These are phyloP conservation scores for Phytophthora agathidicida DNA, from an alignment of 352 stramenopile genomes.

Conservation along the genomic window DNA sequence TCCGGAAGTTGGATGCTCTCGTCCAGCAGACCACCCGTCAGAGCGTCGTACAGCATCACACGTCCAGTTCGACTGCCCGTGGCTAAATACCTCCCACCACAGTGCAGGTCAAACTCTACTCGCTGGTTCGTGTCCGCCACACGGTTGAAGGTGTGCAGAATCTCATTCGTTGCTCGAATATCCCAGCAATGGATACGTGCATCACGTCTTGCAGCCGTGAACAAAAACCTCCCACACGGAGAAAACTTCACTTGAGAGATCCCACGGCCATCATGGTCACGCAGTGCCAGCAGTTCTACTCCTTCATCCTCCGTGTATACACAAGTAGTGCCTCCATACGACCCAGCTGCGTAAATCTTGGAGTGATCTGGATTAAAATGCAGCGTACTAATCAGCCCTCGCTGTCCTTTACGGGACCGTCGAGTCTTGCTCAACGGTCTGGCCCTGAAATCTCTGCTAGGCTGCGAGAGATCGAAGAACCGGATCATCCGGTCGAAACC, in stretches of 20 bases:
- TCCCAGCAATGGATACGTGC: conserved; percentile 86
- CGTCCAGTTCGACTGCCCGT: conserved; percentile 62
- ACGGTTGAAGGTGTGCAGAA: conserved; percentile 67
- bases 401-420: conserved; percentile 67
- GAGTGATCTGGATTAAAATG: conserved; percentile 87
- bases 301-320: conserved; percentile 86
- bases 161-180: conserved; percentile 72
- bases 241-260: conserved; percentile 87
- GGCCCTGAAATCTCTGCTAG: conserved; percentile 61
- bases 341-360: conserved; percentile 87
- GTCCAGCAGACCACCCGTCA: conserved; percentile 57
- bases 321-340: conserved; percentile 81
- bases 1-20: conserved; percentile 53
- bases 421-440: conserved; percentile 70
- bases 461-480: conserved; percentile 80
- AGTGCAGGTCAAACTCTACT: conserved; percentile 81
- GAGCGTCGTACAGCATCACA: conserved; percentile 64
- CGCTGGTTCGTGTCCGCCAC: conserved; percentile 76
- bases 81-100: conserved; percentile 58
- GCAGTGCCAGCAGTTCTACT: conserved; percentile 63
- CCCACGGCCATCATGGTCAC: conserved; percentile 74
- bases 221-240: conserved; percentile 73
- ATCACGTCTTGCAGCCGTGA: conserved; percentile 76
- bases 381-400: conserved; percentile 77
- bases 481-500: conserved; percentile 88